Percentiles rank a stretch among this genome's conserved stretches.
Conservation (phyloP, 2,329 filamentous ascomycete genomes). For the Myriosclerotinia scirpicola region DNA sequence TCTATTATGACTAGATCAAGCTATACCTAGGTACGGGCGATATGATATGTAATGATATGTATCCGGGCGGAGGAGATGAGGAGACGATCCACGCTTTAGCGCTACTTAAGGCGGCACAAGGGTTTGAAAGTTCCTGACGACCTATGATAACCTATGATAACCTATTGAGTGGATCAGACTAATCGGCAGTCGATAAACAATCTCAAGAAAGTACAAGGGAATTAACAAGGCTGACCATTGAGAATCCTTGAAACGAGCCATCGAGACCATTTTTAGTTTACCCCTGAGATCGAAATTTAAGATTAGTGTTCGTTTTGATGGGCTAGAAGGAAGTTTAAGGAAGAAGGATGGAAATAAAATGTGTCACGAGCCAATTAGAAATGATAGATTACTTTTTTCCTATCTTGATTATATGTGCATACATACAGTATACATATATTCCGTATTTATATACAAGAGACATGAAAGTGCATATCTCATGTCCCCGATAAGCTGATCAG, state of each 20-base stretch:
- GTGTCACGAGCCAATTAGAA: constrained; percentile 16
- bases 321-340: constrained; percentile 13
- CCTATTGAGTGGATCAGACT: constrained; percentile 18
- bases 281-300: constrained; percentile 26
- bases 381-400: not conserved
- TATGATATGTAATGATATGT: constrained; percentile 18
- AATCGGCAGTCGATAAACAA: constrained; percentile 25
- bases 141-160: constrained; percentile 13
- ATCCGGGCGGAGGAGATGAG: constrained; percentile 15
- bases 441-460: not conserved
- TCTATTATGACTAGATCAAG: not conserved
- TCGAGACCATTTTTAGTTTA: constrained; percentile 19
- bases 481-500: constrained; percentile 12
- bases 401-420: constrained; percentile 2
- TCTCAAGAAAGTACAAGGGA: constrained; percentile 11
- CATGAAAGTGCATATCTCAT: not conserved
- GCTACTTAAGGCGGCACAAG: constrained; percentile 22
- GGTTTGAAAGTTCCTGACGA: constrained; percentile 6
- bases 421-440: too few species aligned
- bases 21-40: not conserved
- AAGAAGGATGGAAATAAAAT: constrained; percentile 11
- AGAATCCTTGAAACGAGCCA: constrained; percentile 8
- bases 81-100: constrained; percentile 17
- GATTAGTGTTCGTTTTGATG: constrained; percentile 13
- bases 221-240: constrained; percentile 22